Percentiles rank a stretch among this genome's conserved stretches.
Conservation (phyloP, 192 early-diverging fungal species). For the Bifiguratus adelaidae region DNA sequence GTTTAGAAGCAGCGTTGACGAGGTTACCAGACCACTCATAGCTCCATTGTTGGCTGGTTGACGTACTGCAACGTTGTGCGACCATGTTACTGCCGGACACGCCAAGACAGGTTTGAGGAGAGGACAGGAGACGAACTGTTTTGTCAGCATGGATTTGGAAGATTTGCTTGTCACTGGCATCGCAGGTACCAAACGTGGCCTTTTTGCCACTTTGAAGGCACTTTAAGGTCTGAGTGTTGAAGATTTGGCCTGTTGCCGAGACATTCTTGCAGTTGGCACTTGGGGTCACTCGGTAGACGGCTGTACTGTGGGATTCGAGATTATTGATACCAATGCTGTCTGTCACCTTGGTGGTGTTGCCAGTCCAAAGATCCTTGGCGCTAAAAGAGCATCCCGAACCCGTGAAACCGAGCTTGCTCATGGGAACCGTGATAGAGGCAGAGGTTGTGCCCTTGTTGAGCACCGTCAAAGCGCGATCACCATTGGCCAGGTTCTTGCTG, state of each 20-base stretch:
- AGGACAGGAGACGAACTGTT: neutral
- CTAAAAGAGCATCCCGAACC: neutral
- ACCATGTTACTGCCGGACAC: neutral
- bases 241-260: neutral
- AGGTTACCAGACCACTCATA: neutral
- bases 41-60: neutral
- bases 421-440: constrained; percentile 8
- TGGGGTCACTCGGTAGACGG: constrained; percentile 2
- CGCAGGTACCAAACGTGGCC: neutral
- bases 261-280: neutral
- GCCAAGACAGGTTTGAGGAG: neutral
- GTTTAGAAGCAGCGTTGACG: neutral
- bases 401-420: constrained; percentile 16
- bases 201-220: neutral
- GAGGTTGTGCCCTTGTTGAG: constrained; percentile 9
- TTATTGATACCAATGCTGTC: neutral
- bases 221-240: neutral
- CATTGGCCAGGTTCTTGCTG: neutral
- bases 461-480: constrained; percentile 13
- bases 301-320: neutral
- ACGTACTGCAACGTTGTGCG: neutral
- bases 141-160: neutral
- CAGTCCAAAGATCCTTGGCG: constrained; percentile 2
- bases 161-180: neutral
- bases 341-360: neutral